These are phyloP conservation scores for Posidonia australis DNA, from an alignment of 106 monocot genomes.

Conservation along the genomic window DNA sequence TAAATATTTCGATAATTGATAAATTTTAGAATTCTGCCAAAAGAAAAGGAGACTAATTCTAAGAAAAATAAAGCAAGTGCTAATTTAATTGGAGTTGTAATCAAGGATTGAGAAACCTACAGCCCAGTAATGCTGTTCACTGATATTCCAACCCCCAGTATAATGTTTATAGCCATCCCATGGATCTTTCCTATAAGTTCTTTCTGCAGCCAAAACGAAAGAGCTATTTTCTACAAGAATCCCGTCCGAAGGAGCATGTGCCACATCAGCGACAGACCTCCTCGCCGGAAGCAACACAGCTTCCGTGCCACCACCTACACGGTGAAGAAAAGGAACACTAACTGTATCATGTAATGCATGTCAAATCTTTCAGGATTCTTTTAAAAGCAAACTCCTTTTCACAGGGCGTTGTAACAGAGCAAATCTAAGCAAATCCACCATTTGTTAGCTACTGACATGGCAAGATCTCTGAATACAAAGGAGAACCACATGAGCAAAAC, in stretches of 20 bases:
- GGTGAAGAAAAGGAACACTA: neutral
- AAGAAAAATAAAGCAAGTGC: too few species aligned
- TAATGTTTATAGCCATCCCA: slow-evolving; percentile 42
- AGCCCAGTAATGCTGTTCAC: slow-evolving; percentile 76
- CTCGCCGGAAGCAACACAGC: slow-evolving; percentile 21
- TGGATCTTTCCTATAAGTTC: slow-evolving; percentile 72
- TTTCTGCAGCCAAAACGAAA: slow-evolving; percentile 51
- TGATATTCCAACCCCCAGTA: slow-evolving; percentile 92
- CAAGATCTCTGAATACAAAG: too few species aligned
- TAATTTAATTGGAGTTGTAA: neutral
- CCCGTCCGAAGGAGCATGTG: neutral
- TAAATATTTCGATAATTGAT: too few species aligned
- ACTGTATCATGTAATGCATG: neutral
- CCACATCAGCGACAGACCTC: slow-evolving; percentile 31
- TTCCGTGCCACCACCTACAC: slow-evolving; percentile 1
- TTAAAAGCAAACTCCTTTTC: too few species aligned
- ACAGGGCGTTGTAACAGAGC: too few species aligned
- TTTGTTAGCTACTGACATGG: too few species aligned
- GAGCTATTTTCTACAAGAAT: slow-evolving; percentile 21
- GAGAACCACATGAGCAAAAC: too few species aligned
- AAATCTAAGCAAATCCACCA: too few species aligned
- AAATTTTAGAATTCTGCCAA: too few species aligned
- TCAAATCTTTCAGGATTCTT: too few species aligned
- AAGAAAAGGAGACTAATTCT: too few species aligned
- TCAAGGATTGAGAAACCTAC: slow-evolving; percentile 29